phyloP scores from a whole-genome alignment of 163 green algal genomes.

The Chlorella variabilis region DNA sequence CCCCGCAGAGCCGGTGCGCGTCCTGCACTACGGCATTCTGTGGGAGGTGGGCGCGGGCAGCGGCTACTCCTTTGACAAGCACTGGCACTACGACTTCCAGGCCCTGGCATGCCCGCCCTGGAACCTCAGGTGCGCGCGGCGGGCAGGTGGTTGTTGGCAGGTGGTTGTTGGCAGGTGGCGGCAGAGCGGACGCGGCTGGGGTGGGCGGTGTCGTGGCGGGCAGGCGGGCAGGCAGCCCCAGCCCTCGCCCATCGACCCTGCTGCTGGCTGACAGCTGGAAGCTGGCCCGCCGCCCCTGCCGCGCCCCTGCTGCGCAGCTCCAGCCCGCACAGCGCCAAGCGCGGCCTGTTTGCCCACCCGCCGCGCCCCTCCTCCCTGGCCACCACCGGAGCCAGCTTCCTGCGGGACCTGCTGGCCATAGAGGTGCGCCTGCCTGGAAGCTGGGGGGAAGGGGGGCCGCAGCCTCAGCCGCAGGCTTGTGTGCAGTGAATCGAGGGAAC shows the following conservation, averaged over 20 bases:
- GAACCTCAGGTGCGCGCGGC: slow-evolving; percentile 23
- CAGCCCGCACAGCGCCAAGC: slow-evolving; percentile 5
- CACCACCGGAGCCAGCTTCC: slow-evolving; percentile 30
- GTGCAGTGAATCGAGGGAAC: no score
- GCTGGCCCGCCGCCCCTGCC: neutral
- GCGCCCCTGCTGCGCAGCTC: neutral
- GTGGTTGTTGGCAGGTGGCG: no score
- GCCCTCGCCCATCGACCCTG: neutral
- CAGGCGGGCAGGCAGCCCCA: neutral
- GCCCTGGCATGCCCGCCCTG: slow-evolving; percentile 56
- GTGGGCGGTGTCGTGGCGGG: no score
- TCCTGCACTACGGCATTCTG: slow-evolving; percentile 65
- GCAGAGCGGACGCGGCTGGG: no score
- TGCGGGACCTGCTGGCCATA: slow-evolving; percentile 73
- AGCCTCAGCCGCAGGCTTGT: no score
- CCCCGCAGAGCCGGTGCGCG: slow-evolving; percentile 47
- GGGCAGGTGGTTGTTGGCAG: neutral
- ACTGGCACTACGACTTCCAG: slow-evolving; percentile 61
- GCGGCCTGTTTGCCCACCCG: slow-evolving; percentile 55
- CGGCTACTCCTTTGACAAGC: slow-evolving; percentile 61
- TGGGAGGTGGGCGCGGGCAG: slow-evolving; percentile 29
- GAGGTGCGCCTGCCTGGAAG: slow-evolving; percentile 55
- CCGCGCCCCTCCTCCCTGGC: slow-evolving; percentile 35
- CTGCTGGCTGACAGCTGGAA: no score
- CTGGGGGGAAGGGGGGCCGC: no score